Conservation (phyloP, 768 basidiomycete species). For the Podaxis sp. region DNA sequence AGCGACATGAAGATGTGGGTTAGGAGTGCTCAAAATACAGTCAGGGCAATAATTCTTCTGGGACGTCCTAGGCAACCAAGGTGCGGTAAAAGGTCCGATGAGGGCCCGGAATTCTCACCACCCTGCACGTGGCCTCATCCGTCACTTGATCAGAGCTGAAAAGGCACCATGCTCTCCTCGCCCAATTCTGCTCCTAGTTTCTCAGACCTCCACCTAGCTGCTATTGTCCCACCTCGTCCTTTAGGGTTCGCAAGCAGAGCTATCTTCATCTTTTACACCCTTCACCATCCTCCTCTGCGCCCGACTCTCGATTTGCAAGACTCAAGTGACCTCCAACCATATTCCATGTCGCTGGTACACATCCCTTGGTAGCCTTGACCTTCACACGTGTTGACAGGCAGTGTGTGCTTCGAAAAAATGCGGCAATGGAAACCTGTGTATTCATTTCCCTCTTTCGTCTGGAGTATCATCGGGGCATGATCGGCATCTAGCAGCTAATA, state of each 20-base stretch:
- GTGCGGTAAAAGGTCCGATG: conserved; percentile 23
- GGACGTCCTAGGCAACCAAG: conserved; percentile 11
- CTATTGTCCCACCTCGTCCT: background rate
- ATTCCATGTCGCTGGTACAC: background rate
- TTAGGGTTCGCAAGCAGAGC: background rate
- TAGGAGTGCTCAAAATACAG: conserved; percentile 11
- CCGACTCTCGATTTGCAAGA: background rate
- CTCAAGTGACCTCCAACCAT: background rate
- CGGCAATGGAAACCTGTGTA: background rate
- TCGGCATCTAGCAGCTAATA: conserved; percentile 24
- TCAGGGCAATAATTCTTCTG: conserved; percentile 14
- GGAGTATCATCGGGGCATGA: conserved; percentile 2
- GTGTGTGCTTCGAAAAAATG: background rate
- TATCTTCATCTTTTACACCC: background rate
- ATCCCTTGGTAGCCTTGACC: background rate
- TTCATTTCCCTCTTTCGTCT: background rate
- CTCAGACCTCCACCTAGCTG: background rate
- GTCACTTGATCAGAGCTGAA: conserved; percentile 25
- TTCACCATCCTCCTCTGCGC: background rate
- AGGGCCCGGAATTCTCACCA: conserved; percentile 16
- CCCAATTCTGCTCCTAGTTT: conserved; percentile 10
- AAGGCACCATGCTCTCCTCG: conserved; percentile 10
- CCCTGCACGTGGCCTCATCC: conserved; percentile 23
- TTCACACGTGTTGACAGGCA: conserved; percentile 2
- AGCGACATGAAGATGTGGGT: conserved; percentile 48